These are phyloP conservation scores for Silene coronaria DNA, from an alignment of 179 eudicot species.

Conservation along the genomic window DNA sequence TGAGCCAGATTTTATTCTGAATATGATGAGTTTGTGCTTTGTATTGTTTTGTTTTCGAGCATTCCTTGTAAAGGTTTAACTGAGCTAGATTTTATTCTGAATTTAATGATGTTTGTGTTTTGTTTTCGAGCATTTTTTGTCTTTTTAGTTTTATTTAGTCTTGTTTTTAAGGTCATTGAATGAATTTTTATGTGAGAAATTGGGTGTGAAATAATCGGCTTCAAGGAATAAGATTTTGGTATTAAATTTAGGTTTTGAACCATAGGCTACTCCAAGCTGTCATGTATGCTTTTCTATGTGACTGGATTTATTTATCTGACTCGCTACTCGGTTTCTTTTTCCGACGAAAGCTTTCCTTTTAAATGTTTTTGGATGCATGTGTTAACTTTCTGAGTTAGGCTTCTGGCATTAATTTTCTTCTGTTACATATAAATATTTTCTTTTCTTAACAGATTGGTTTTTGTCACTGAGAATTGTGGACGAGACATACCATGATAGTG, in stretches of 20 bases:
- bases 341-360: neutral
- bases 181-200: neutral
- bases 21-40: neutral
- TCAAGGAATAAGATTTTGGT: no score
- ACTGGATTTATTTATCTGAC: neutral
- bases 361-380: neutral
- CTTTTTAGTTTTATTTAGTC: no score
- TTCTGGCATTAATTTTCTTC: neutral
- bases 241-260: constrained; percentile 10
- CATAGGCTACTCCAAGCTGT: constrained; percentile 14
- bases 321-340: neutral
- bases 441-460: constrained; percentile 52
- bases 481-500: constrained; percentile 47
- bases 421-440: constrained; percentile 6
- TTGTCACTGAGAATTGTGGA: constrained; percentile 61
- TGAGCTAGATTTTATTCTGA: neutral
- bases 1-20: neutral
- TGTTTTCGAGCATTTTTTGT: neutral
- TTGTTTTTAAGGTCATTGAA: neutral
- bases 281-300: neutral
- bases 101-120: neutral
- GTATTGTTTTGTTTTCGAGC: no score
- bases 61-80: no score
- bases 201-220: neutral
- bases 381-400: neutral